Conservation (phyloP, 176 grass and related monocot species). For the Lolium rigidum region DNA sequence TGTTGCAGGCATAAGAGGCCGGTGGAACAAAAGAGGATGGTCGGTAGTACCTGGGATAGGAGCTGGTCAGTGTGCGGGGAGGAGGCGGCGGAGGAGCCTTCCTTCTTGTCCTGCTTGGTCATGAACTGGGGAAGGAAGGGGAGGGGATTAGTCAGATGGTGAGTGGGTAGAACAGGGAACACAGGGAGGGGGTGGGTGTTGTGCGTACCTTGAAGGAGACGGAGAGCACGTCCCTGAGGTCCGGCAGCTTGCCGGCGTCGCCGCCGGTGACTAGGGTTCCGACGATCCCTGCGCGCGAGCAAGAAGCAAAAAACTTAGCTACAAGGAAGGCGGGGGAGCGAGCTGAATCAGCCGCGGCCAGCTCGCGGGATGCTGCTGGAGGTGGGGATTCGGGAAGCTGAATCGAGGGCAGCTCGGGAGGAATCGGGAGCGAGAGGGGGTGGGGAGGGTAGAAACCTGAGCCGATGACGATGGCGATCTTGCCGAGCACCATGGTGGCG, state of each 20-base stretch:
- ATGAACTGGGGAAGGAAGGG: slow-evolving; percentile 42
- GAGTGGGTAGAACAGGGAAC: background rate
- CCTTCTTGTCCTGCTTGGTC: slow-evolving; percentile 55
- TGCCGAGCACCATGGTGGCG: slow-evolving; percentile 56
- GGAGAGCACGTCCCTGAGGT: slow-evolving; percentile 42
- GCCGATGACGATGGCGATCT: slow-evolving; percentile 64
- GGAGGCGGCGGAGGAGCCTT: slow-evolving; percentile 16
- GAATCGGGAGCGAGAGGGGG: too few species aligned
- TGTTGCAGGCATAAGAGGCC: background rate
- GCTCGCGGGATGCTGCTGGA: background rate
- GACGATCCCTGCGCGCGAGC: slow-evolving; percentile 50
- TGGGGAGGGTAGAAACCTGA: background rate
- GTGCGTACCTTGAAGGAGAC: slow-evolving; percentile 52
- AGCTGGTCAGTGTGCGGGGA: slow-evolving; percentile 49
- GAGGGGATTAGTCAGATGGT: background rate
- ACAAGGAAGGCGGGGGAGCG: background rate
- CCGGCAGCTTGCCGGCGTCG: slow-evolving; percentile 37
- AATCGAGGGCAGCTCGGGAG: background rate
- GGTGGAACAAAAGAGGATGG: background rate
- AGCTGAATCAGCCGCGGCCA: background rate
- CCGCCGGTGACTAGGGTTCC: slow-evolving; percentile 50
- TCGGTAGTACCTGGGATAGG: slow-evolving; percentile 48
- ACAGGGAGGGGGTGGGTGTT: background rate
- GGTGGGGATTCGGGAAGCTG: background rate
- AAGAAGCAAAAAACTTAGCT: background rate